Conservation (phyloP, 495 filamentous ascomycete genomes). For the Geoglossum glabrum region DNA sequence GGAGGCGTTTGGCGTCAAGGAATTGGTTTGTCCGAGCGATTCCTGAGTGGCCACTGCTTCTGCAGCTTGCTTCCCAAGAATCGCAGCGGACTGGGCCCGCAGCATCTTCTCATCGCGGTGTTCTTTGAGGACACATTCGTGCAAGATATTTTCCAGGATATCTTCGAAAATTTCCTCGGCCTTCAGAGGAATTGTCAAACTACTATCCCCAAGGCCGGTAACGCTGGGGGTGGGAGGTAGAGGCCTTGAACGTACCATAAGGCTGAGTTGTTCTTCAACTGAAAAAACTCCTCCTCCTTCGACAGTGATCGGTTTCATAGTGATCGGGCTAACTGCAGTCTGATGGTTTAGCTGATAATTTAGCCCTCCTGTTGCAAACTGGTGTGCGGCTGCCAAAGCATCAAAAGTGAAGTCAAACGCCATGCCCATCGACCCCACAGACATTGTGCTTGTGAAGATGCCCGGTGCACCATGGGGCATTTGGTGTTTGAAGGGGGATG, state of each 20-base stretch:
- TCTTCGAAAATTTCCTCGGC: conserved; percentile 34
- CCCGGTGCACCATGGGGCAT: neutral
- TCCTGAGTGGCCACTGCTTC: conserved; percentile 18
- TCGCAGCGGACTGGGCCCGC: conserved; percentile 52
- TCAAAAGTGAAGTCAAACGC: neutral
- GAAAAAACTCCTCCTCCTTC: neutral
- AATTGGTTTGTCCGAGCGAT: neutral
- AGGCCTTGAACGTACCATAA: neutral
- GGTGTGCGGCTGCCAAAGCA: neutral
- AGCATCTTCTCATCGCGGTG: conserved; percentile 57
- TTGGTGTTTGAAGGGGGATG: neutral
- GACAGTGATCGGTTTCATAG: neutral
- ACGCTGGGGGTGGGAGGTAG: neutral
- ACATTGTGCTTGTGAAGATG: neutral
- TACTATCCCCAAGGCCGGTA: neutral
- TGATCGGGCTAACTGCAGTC: neutral
- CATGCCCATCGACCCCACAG: neutral
- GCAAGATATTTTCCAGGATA: conserved; percentile 50
- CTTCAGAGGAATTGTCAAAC: neutral
- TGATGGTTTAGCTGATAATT: neutral
- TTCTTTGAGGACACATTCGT: conserved; percentile 46
- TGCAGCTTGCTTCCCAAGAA: conserved; percentile 46
- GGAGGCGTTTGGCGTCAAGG: neutral
- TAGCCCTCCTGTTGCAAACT: neutral
- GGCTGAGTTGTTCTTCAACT: neutral